Conservation (phyloP, 2,329 filamentous ascomycete genomes). For the Thielaviopsis punctulata region DNA sequence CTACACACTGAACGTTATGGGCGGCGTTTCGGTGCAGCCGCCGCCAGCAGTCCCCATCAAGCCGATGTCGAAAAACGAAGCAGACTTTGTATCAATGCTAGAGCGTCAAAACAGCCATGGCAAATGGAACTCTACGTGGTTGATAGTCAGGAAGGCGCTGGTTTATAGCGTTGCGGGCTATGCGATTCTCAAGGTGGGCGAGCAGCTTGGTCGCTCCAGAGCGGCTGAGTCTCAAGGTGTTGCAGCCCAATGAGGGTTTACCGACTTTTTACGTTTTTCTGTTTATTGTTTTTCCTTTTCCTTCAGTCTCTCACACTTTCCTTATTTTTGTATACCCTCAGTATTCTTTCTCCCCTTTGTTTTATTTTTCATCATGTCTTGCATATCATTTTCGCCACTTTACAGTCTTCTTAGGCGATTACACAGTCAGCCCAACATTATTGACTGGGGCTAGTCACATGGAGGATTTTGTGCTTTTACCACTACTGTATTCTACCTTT, state of each 20-base stretch:
- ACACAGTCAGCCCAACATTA: not conserved
- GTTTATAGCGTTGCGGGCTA: constrained; percentile 9
- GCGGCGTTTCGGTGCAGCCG: constrained; percentile 8
- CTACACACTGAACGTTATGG: constrained; percentile 1
- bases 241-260: constrained; percentile 38
- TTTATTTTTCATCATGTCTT: not conserved
- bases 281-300: constrained; percentile 1
- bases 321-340: constrained; percentile 2
- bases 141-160: constrained; percentile 11
- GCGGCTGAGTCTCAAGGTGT: constrained; percentile 29
- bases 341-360: constrained; percentile 1
- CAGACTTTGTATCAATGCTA: not conserved
- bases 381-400: not conserved
- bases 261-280: constrained; percentile 24
- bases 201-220: not conserved
- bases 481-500: not conserved
- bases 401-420: not conserved
- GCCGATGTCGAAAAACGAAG: not conserved
- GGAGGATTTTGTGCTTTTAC: not conserved
- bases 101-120: constrained; percentile 1
- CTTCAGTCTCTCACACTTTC: not conserved
- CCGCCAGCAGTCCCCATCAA: not conserved
- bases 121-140: not conserved
- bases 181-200: not conserved
- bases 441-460: not conserved